Percentiles rank a stretch among this genome's conserved stretches.
Evolutionary conservation across 345 rosid species (phyloP).

Genomic region (Camelina neglecta): DNA sequence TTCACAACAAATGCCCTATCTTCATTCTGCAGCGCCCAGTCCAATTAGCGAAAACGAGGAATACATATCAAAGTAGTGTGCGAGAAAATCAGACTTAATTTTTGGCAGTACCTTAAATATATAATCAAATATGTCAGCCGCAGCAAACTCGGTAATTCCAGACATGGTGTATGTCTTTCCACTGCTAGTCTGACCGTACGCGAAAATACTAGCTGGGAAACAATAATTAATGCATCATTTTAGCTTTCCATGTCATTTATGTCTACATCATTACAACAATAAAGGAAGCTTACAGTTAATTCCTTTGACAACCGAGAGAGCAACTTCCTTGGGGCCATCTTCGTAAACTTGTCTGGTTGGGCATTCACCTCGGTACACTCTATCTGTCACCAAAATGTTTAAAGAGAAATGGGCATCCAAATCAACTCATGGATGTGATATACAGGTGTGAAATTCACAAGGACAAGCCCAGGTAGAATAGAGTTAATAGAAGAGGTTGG

Average conservation of each 20-base stretch:
- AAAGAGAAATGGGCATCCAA: constrained; percentile 24
- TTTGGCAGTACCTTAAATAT: constrained; percentile 61
- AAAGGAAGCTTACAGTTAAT: constrained; percentile 72
- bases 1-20: constrained; percentile 95
- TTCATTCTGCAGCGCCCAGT: constrained; percentile 64
- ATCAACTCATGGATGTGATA: constrained; percentile 18
- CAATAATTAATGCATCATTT: constrained; percentile 12
- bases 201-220: constrained; percentile 85
- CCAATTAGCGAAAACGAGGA: constrained; percentile 24
- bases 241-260: constrained; percentile 6
- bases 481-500: neutral
- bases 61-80: constrained; percentile 24
- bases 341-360: constrained; percentile 80
- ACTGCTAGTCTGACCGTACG: constrained; percentile 99
- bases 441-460: constrained; percentile 1
- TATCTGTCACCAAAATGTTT: constrained; percentile 56
- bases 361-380: constrained; percentile 89
- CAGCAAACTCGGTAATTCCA: constrained; percentile 88
- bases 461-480: neutral
- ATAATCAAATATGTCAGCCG: constrained; percentile 89
- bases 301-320: constrained; percentile 88
- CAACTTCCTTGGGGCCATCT: constrained; percentile 84
- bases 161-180: constrained; percentile 99
- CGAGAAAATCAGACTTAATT: constrained; percentile 25
- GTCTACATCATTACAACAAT: constrained; percentile 5